Evolutionary conservation across 768 basidiomycete species (phyloP), one percentile per base, ranked within the genome.

Genomic region (Suillus luteus): DNA sequence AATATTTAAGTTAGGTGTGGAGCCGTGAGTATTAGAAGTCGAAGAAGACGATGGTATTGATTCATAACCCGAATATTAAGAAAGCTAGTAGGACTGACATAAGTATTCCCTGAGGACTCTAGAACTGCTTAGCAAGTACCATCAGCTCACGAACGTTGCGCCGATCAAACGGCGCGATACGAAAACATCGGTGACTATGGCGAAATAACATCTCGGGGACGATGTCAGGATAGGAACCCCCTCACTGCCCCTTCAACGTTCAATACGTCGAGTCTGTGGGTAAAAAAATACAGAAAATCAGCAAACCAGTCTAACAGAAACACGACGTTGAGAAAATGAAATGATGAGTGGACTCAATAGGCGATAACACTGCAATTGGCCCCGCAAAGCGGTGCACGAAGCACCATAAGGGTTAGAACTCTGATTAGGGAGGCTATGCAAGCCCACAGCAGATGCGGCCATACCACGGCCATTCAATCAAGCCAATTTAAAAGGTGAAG

Each of bases 231-330:
- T 68, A 97, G 77, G 80, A 97, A 96, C 0, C 95, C 95, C 65
- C 92, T 84, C 62, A 98, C 89, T 1, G 95, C 95, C 1, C 95
- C 90, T 10, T 95, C 95, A 0, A 98, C 93, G 69, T 94, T 95
- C 65, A 90, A 80, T 10, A 93, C 87, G 72, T 97, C 95, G 68
- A 97, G 80, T 72, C 89, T 91, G 70, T 6, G 64, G 37, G 59
- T 37, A 51, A 48, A 49, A 62, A 31, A 52, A 43, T 19, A 19
- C 22, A 12, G 11, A 5, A 10, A 12, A 17, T 58, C 40, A 58
- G 27, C 41, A 58, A 58, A 58, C 11, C 22, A 37, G 6, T 27
- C 46, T 17, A 17, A 54, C 5, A 12, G 49, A 49, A 48, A 41
- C 41, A 15, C 12, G 59, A 49, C 14, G 14, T 60, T 55, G n/a